Conservation (phyloP, 148 eudicot species). For the Dysphania ambrosioides region DNA sequence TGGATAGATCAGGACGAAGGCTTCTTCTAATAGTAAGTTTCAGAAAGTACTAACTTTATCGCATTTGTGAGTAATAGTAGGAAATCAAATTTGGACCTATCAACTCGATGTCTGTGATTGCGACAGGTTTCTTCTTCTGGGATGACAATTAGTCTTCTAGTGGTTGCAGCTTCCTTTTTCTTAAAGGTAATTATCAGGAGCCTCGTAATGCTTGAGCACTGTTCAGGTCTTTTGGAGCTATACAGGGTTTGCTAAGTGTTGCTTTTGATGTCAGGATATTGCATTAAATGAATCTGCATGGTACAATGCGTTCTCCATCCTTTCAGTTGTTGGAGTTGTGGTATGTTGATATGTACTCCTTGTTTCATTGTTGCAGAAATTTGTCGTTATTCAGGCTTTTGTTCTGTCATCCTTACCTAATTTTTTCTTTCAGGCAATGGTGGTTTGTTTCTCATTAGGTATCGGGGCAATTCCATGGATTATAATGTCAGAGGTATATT, state of each 20-base stretch:
- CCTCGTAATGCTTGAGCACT: background rate
- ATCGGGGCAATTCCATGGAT: constrained; percentile 95
- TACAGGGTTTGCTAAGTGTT: constrained; percentile 9
- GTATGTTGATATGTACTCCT: constrained; percentile 42
- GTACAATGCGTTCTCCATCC: constrained; percentile 50
- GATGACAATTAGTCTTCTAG: constrained; percentile 65
- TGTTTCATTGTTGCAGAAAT: background rate
- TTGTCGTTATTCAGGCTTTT: background rate
- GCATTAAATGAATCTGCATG: constrained; percentile 48
- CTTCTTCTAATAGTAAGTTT: constrained; percentile 76
- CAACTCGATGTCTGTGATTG: constrained; percentile 6
- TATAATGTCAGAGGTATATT: constrained; percentile 91
- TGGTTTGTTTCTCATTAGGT: constrained; percentile 78
- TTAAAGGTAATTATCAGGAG: constrained; percentile 52
- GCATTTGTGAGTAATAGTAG: background rate
- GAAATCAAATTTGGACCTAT: background rate
- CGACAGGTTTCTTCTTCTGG: constrained; percentile 70
- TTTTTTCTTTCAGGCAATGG: constrained; percentile 60
- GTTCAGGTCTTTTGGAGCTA: background rate
- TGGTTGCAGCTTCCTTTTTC: constrained; percentile 68
- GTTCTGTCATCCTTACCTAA: background rate
- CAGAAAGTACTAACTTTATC: background rate
- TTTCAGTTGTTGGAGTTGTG: constrained; percentile 85
- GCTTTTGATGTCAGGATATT: constrained; percentile 38
- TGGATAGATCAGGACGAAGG: constrained; percentile 90